Evolutionary conservation across 1,284 basidiomycete genomes (phyloP).

Genomic region (Sanghuangporus weigelae): DNA sequence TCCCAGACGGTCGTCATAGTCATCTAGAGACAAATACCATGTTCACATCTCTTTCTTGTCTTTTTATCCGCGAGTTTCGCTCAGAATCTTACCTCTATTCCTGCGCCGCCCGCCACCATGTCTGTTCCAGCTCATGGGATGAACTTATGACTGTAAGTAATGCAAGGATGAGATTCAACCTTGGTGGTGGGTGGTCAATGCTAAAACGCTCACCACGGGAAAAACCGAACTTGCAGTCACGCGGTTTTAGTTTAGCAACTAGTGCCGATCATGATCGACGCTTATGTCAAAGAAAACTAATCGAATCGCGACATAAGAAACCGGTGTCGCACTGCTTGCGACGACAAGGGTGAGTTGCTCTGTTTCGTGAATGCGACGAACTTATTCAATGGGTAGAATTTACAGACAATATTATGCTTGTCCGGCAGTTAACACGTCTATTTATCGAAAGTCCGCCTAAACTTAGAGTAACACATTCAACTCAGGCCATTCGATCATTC

Average conservation of each 20-base stretch:
- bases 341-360: neutral
- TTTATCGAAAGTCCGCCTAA: neutral
- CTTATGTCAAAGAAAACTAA: neutral
- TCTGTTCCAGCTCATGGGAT: slow-evolving; percentile 42
- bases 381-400: neutral
- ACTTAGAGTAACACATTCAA: neutral
- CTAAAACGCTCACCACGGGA: slow-evolving; percentile 12
- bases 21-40: slow-evolving; percentile 31
- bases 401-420: neutral
- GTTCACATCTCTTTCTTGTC: neutral
- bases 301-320: neutral
- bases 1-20: slow-evolving; percentile 55
- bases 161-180: neutral
- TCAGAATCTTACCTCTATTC: slow-evolving; percentile 40
- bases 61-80: neutral
- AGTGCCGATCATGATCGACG: neutral
- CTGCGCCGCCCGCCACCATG: slow-evolving; percentile 36
- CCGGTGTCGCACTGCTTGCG: too few species aligned
- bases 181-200: slow-evolving; percentile 10
- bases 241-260: neutral
- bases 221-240: neutral
- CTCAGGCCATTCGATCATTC: neutral
- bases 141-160: neutral
- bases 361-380: neutral
- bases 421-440: neutral